A percentile compares a stretch with the other conserved stretches of the same genome.
Conservation (phyloP, 1,284 basidiomycete species). For the Leccinum subrobustum region DNA sequence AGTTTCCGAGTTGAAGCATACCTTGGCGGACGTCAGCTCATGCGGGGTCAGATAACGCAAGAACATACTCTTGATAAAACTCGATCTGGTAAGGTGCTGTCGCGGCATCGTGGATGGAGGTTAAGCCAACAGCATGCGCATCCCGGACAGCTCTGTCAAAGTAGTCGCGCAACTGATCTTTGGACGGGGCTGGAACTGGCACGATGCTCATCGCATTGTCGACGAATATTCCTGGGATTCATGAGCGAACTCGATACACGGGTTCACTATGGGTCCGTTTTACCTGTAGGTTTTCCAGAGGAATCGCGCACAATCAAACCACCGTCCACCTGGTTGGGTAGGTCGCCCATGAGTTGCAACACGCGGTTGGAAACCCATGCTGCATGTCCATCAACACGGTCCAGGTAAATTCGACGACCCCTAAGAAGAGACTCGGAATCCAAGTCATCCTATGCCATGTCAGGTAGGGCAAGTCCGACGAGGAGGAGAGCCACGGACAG, state of each 20-base stretch:
- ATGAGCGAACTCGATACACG: neutral
- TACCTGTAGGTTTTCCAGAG: constrained; percentile 71
- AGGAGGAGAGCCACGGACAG: constrained; percentile 46
- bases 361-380: constrained; percentile 79
- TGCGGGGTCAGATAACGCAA: neutral
- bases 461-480: neutral
- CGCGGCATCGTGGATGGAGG: constrained; percentile 81
- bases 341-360: constrained; percentile 56
- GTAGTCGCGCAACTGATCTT: constrained; percentile 55
- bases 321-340: constrained; percentile 64
- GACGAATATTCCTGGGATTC: constrained; percentile 57
- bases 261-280: constrained; percentile 16
- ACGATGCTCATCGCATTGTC: constrained; percentile 75
- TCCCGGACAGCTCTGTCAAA: constrained; percentile 65
- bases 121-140: constrained; percentile 74
- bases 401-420: constrained; percentile 66
- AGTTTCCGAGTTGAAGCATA: constrained; percentile 60
- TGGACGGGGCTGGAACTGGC: constrained; percentile 62
- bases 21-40: constrained; percentile 32
- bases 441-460: constrained; percentile 50
- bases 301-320: constrained; percentile 72
- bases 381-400: constrained; percentile 81
- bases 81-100: constrained; percentile 51
- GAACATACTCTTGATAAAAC: constrained; percentile 64
- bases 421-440: constrained; percentile 61